phyloP scores from a whole-genome alignment of 345 rosid species.

The Cardamine resedifolia region DNA sequence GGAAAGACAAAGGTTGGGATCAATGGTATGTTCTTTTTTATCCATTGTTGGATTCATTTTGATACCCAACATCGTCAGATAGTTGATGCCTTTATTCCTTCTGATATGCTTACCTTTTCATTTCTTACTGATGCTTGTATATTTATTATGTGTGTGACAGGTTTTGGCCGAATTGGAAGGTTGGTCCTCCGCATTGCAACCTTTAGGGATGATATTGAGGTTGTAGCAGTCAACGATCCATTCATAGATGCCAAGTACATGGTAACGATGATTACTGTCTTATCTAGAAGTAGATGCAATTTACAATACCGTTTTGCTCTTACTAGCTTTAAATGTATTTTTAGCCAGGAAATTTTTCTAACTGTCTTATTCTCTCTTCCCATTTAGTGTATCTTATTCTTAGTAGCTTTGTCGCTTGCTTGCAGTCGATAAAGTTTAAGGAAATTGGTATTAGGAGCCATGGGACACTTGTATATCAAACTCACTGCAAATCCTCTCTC shows the following conservation, averaged over 20 bases:
- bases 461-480: neutral
- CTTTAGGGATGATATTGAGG: slow-evolving; percentile 79
- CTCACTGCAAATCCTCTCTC: neutral
- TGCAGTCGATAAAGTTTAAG: neutral
- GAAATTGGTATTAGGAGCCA: neutral
- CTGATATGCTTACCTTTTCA: neutral
- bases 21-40: slow-evolving; percentile 56
- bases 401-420: neutral
- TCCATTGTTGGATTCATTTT: neutral
- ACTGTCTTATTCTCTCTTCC: neutral
- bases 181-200: slow-evolving; percentile 84
- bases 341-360: neutral
- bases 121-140: neutral
- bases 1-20: slow-evolving; percentile 80
- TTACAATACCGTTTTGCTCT: neutral
- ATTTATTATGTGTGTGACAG: slow-evolving; percentile 37
- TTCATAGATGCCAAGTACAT: slow-evolving; percentile 87
- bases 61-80: neutral
- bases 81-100: neutral
- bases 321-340: neutral
- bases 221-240: slow-evolving; percentile 94
- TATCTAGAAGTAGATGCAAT: neutral
- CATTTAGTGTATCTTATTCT: neutral
- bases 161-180: slow-evolving; percentile 97
- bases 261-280: slow-evolving; percentile 48